These are phyloP conservation scores for Syncephalis fuscata DNA, from an alignment of 371 early-diverging fungal genomes.

Conservation along the genomic window DNA sequence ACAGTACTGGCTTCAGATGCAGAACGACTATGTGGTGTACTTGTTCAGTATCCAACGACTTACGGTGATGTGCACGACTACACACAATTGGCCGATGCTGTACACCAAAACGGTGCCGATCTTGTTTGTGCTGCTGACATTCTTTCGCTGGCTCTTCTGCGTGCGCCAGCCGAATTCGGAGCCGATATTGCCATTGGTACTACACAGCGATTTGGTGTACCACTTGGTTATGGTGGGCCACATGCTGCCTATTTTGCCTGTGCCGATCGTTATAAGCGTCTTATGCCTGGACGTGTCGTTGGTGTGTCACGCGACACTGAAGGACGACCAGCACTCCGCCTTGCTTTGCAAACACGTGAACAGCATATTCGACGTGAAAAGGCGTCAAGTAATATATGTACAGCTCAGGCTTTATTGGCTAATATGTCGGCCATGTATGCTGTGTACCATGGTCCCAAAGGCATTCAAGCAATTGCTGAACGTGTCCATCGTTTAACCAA, in stretches of 20 bases:
- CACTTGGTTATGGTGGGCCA: conserved; percentile 96
- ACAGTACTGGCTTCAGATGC: background rate
- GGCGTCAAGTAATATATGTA: conserved; percentile 96
- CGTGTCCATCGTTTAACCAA: conserved; percentile 79
- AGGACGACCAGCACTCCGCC: conserved; percentile 81
- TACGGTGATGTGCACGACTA: conserved; percentile 73
- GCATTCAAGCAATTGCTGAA: conserved; percentile 73
- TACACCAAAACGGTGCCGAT: conserved; percentile 70
- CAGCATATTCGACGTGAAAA: conserved; percentile 97
- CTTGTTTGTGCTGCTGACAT: conserved; percentile 87
- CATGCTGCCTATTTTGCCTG: conserved; percentile 97
- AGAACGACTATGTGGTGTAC: background rate
- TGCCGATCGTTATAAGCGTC: conserved; percentile 79
- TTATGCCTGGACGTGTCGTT: conserved; percentile 89
- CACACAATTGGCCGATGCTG: conserved; percentile 48
- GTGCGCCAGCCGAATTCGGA: conserved; percentile 88
- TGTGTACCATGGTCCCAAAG: conserved; percentile 93
- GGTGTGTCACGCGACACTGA: conserved; percentile 86
- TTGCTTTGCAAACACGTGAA: conserved; percentile 92
- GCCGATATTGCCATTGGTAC: conserved; percentile 94
- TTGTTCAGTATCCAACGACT: conserved; percentile 74
- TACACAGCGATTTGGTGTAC: conserved; percentile 94
- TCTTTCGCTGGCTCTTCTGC: conserved; percentile 79
- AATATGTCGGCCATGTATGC: conserved; percentile 92
- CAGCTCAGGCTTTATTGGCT: conserved; percentile 85